Conservation (phyloP, 2,329 filamentous ascomycete species). For the Hawksworthiomyces lignivorus region DNA sequence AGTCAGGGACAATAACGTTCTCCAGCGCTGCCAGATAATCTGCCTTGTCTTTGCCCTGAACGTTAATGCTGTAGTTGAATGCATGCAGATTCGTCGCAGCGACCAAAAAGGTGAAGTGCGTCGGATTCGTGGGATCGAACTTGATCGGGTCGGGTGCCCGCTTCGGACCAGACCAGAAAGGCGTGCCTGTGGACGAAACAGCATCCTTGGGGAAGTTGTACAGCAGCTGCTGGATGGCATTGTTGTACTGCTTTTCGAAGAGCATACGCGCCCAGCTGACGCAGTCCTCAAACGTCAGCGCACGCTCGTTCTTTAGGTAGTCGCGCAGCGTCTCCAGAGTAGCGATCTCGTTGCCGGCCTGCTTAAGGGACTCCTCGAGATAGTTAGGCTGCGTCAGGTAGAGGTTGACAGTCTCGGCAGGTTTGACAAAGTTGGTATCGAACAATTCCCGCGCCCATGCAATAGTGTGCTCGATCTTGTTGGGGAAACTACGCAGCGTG, state of each 20-base stretch:
- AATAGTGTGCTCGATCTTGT: slow-evolving; percentile 97
- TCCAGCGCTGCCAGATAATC: slow-evolving; percentile 76
- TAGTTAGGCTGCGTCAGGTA: slow-evolving; percentile 91
- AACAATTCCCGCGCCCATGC: slow-evolving; percentile 97
- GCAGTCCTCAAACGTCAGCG: slow-evolving; percentile 88
- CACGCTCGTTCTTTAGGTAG: slow-evolving; percentile 85
- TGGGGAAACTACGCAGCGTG: slow-evolving; percentile 92
- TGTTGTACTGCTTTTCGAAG: slow-evolving; percentile 96
- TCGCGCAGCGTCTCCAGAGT: slow-evolving; percentile 86
- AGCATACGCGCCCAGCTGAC: slow-evolving; percentile 89
- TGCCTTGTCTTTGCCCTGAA: slow-evolving; percentile 61
- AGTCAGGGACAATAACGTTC: slow-evolving; percentile 92
- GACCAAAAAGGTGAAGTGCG: slow-evolving; percentile 81
- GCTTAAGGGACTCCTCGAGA: slow-evolving; percentile 76
- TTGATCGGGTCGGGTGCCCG: slow-evolving; percentile 86
- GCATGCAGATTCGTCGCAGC: slow-evolving; percentile 88
- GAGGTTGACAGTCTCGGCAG: slow-evolving; percentile 86
- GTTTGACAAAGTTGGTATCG: slow-evolving; percentile 87
- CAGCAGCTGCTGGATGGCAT: slow-evolving; percentile 88
- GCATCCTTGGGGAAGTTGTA: slow-evolving; percentile 98
- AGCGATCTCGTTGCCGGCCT: slow-evolving; percentile 90
- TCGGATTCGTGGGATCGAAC: slow-evolving; percentile 77
- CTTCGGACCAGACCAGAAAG: slow-evolving; percentile 98
- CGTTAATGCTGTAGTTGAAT: slow-evolving; percentile 96
- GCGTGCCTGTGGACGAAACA: slow-evolving; percentile 75